A percentile compares a stretch with the other conserved stretches of the same genome.
Evolutionary conservation across 2,329 filamentous ascomycete genomes (phyloP).

Genomic region (Salinomyces thailandicus): DNA sequence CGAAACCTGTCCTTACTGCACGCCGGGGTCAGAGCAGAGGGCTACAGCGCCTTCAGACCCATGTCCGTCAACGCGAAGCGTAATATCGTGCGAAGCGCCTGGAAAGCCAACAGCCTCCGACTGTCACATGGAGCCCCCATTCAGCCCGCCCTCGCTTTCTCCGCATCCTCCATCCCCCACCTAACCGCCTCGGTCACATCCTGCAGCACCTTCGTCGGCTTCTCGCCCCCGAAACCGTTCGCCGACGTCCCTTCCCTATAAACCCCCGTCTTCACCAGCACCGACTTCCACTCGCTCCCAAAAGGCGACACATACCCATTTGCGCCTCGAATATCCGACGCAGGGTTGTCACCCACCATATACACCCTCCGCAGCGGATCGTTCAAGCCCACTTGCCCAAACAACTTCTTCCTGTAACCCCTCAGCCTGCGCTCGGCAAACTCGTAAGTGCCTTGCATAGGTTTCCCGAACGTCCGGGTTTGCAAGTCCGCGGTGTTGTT

Average conservation of each 20-base stretch:
- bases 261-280: constrained; percentile 73
- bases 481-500: constrained; percentile 42
- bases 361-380: constrained; percentile 62
- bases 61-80: too few species aligned
- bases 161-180: constrained; percentile 56
- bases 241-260: constrained; percentile 49
- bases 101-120: too few species aligned
- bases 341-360: constrained; percentile 69
- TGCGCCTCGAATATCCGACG: constrained; percentile 81
- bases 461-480: constrained; percentile 69
- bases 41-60: too few species aligned
- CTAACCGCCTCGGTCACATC: constrained; percentile 68
- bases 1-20: too few species aligned
- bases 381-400: constrained; percentile 26
- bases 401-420: constrained; percentile 44
- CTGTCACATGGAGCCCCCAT: too few species aligned
- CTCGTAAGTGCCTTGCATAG: constrained; percentile 62
- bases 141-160: constrained; percentile 1
- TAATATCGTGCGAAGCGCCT: too few species aligned
- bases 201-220: constrained; percentile 56
- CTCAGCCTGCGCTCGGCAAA: constrained; percentile 70
- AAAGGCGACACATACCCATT: constrained; percentile 59
- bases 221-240: constrained; percentile 35
- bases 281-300: constrained; percentile 64
- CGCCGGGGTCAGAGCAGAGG: too few species aligned